phyloP scores from a whole-genome alignment of 1,139 yeast species.

The Zygoascus meyerae region DNA sequence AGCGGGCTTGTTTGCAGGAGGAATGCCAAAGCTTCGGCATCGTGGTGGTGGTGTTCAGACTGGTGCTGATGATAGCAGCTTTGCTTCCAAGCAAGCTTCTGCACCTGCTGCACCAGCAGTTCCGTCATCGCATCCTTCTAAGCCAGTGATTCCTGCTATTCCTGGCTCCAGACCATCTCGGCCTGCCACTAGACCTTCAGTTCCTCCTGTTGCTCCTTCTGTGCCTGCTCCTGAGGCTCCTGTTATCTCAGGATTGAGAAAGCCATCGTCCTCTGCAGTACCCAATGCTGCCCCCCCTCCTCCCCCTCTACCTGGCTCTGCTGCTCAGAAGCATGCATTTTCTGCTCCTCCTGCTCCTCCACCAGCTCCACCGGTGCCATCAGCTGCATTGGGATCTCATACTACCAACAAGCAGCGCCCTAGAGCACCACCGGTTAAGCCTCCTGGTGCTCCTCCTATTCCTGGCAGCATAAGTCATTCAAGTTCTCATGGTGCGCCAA shows the following conservation, averaged over 20 bases:
- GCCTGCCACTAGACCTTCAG: constrained; percentile 9
- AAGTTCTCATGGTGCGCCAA: too few relatives aligned
- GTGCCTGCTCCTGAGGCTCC: constrained; percentile 16
- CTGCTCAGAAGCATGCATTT: background rate
- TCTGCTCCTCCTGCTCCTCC: constrained; percentile 13
- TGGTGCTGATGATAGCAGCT: constrained; percentile 29
- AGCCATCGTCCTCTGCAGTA: constrained; percentile 14
- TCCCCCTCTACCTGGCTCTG: constrained; percentile 19
- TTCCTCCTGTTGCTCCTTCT: constrained; percentile 6
- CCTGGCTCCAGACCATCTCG: constrained; percentile 4
- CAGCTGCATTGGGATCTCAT: constrained; percentile 27
- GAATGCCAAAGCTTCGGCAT: constrained; percentile 72
- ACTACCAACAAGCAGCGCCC: constrained; percentile 24
- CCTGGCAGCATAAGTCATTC: constrained; percentile 13
- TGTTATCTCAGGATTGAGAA: background rate
- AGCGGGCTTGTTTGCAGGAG: constrained; percentile 81
- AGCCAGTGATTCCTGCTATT: background rate
- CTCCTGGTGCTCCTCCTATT: constrained; percentile 21
- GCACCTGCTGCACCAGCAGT: constrained; percentile 13
- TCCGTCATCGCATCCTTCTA: constrained; percentile 11
- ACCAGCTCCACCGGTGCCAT: constrained; percentile 21
- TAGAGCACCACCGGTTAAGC: constrained; percentile 18
- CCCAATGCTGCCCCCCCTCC: constrained; percentile 21
- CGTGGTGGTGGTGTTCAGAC: constrained; percentile 44
- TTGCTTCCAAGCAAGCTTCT: constrained; percentile 15